Conservation (phyloP, 2,329 filamentous ascomycete species). For the Juglanconis juglandina region DNA sequence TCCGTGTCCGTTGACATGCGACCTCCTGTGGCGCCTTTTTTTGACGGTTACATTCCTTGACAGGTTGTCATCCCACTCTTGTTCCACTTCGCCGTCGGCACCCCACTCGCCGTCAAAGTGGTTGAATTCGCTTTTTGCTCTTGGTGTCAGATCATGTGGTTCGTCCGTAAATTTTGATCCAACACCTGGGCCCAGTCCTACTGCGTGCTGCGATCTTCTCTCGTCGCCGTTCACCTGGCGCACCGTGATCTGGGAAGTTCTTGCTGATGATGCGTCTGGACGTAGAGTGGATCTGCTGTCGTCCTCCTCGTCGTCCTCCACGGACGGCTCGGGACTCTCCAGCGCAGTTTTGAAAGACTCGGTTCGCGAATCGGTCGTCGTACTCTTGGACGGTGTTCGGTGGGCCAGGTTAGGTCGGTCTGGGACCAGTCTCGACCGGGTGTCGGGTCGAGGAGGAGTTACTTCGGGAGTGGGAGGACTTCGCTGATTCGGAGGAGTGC, state of each 20-base stretch:
- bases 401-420: slow-evolving; percentile 47
- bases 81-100: slow-evolving; percentile 44
- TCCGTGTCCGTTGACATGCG: slow-evolving; percentile 24
- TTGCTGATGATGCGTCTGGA: slow-evolving; percentile 35
- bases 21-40: slow-evolving; percentile 37
- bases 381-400: slow-evolving; percentile 49
- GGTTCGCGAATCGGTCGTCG: slow-evolving; percentile 58
- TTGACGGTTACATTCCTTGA: slow-evolving; percentile 52
- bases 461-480: slow-evolving; percentile 73
- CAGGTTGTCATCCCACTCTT: slow-evolving; percentile 54
- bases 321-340: slow-evolving; percentile 60
- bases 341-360: slow-evolving; percentile 71
- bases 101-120: slow-evolving; percentile 60
- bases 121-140: slow-evolving; percentile 46
- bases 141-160: slow-evolving; percentile 38
- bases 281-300: slow-evolving; percentile 41
- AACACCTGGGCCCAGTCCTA: slow-evolving; percentile 43
- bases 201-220: slow-evolving; percentile 30
- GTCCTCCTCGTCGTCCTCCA: slow-evolving; percentile 45
- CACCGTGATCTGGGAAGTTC: slow-evolving; percentile 43
- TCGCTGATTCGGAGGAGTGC: slow-evolving; percentile 61
- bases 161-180: slow-evolving; percentile 38
- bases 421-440: slow-evolving; percentile 36
- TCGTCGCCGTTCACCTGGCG: slow-evolving; percentile 34
- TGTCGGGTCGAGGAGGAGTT: slow-evolving; percentile 59